Evolutionary conservation across 2,329 filamentous ascomycete species (phyloP).

Genomic region (Parastagonospora avenae): DNA sequence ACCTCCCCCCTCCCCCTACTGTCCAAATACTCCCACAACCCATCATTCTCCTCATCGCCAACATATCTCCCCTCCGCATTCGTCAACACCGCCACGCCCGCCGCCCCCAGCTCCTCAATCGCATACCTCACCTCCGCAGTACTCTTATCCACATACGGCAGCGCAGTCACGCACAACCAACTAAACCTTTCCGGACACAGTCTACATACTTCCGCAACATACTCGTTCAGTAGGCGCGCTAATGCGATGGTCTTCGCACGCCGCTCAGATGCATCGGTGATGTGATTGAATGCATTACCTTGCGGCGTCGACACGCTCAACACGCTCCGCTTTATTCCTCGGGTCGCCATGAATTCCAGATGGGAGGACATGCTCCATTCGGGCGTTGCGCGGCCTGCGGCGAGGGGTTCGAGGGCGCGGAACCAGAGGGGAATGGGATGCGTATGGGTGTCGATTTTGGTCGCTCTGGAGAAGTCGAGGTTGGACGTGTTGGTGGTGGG

Average conservation of each 20-base stretch:
- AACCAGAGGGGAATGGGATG: slow-evolving; percentile 46
- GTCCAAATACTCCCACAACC: slow-evolving; percentile 37
- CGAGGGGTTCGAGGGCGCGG: slow-evolving; percentile 34
- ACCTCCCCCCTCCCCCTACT: slow-evolving; percentile 25
- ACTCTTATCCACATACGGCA: slow-evolving; percentile 39
- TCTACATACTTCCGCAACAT: slow-evolving; percentile 26
- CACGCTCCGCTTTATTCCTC: slow-evolving; percentile 34
- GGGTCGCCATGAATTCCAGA: slow-evolving; percentile 38
- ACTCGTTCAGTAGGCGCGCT: slow-evolving; percentile 45
- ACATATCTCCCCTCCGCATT: slow-evolving; percentile 44
- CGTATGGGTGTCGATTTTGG: slow-evolving; percentile 43
- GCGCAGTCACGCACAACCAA: slow-evolving; percentile 33
- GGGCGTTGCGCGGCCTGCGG: slow-evolving; percentile 43
- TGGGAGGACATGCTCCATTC: slow-evolving; percentile 36
- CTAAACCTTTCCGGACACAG: slow-evolving; percentile 35
- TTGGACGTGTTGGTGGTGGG: slow-evolving; percentile 6
- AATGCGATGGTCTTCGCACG: slow-evolving; percentile 37
- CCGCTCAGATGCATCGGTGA: slow-evolving; percentile 10
- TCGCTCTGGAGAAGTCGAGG: slow-evolving; percentile 22
- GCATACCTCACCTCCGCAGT: slow-evolving; percentile 37
- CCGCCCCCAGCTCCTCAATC: slow-evolving; percentile 33
- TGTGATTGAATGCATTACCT: slow-evolving; percentile 37
- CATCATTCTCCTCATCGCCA: slow-evolving; percentile 32
- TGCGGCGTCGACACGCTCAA: slow-evolving; percentile 44
- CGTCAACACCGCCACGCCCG: slow-evolving; percentile 40